phyloP scores from a whole-genome alignment of 2,329 filamentous ascomycete genomes.

The Moelleriella libera region DNA sequence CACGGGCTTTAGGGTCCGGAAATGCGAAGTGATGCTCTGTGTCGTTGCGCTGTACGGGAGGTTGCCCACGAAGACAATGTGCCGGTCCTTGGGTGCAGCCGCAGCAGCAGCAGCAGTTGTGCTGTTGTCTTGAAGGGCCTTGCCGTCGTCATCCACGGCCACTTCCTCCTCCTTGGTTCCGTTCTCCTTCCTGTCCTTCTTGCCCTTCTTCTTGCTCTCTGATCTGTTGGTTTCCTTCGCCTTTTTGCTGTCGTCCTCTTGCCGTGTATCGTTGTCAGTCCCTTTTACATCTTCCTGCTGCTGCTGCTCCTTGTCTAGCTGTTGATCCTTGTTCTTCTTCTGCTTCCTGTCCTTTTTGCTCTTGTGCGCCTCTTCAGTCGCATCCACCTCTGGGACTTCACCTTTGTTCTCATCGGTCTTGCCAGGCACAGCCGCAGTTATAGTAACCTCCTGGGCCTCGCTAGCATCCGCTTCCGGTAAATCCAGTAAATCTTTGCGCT shows the following conservation, averaged over 20 bases:
- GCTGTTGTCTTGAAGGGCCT: no score
- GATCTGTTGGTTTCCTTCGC: background rate
- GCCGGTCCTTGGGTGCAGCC: constrained; percentile 6
- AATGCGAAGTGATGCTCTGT: constrained; percentile 58
- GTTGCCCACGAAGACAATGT: constrained; percentile 46
- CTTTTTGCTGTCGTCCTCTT: constrained; percentile 2
- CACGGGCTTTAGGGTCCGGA: constrained; percentile 46
- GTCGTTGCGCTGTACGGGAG: constrained; percentile 73
- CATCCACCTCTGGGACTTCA: background rate
- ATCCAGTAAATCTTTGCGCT: constrained; percentile 22
- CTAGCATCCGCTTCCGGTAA: constrained; percentile 19
- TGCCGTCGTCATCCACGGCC: no score
- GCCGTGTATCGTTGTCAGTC: constrained; percentile 4
- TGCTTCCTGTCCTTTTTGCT: constrained; percentile 8
- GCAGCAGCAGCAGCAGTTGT: no score
- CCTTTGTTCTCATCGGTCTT: constrained; percentile 4
- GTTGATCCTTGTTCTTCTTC: constrained; percentile 16
- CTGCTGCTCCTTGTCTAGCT: constrained; percentile 12
- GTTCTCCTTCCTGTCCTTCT: constrained; percentile 4
- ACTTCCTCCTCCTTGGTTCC: no score
- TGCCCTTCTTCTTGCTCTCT: constrained; percentile 6
- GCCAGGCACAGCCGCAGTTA: constrained; percentile 4
- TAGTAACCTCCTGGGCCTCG: constrained; percentile 8
- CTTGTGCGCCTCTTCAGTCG: constrained; percentile 7
- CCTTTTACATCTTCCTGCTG: no score